Conservation (phyloP, 495 filamentous ascomycete genomes). For the Hypomontagnella monticulosa region DNA sequence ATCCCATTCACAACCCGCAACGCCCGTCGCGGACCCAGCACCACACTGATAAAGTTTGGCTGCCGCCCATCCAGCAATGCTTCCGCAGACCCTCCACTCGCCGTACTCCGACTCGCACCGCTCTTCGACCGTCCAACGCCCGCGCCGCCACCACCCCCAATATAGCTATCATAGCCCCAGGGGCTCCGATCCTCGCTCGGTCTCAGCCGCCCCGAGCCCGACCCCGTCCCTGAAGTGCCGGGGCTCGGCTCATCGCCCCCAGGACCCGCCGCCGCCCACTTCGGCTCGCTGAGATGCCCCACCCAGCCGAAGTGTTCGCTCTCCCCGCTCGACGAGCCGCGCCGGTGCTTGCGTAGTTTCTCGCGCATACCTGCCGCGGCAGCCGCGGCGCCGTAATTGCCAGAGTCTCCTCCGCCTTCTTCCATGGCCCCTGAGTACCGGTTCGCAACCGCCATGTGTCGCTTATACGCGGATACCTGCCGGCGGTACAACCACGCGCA, state of each 20-base stretch:
- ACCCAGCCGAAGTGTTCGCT: constrained; percentile 50
- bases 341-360: constrained; percentile 34
- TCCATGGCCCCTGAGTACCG: constrained; percentile 44
- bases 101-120: constrained; percentile 49
- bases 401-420: constrained; percentile 5
- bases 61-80: constrained; percentile 70
- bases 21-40: constrained; percentile 76
- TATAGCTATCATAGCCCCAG: constrained; percentile 22
- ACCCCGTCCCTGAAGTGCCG: constrained; percentile 26
- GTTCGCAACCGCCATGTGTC: constrained; percentile 67
- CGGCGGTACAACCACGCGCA: constrained; percentile 75
- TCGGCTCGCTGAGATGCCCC: constrained; percentile 48
- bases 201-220: constrained; percentile 21
- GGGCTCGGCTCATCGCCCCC: constrained; percentile 44
- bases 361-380: constrained; percentile 33
- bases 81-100: constrained; percentile 55
- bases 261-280: constrained; percentile 36
- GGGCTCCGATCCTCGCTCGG: constrained; percentile 34
- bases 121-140: constrained; percentile 42
- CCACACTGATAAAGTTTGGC: constrained; percentile 77
- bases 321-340: constrained; percentile 36
- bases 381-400: constrained; percentile 8
- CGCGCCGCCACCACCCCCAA: constrained; percentile 4
- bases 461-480: constrained; percentile 68
- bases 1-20: constrained; percentile 74